Evolutionary conservation across 2,329 filamentous ascomycete species (phyloP).

Genomic region (Xylaria sp.): DNA sequence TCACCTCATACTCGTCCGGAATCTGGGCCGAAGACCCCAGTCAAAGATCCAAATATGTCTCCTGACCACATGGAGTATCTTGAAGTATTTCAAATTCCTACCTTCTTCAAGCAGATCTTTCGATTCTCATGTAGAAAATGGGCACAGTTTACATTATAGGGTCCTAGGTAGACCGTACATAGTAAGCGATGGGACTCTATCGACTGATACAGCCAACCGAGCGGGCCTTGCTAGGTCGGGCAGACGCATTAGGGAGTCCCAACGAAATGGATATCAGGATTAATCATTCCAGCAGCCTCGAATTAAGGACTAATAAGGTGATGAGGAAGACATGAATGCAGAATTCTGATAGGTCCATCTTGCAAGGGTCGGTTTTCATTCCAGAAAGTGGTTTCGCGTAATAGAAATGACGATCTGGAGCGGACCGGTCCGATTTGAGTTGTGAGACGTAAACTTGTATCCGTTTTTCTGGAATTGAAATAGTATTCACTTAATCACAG

Average conservation of each 20-base stretch:
- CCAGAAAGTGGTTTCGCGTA: background rate
- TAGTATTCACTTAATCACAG: background rate
- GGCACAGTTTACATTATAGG: background rate
- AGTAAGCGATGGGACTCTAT: conserved; percentile 17
- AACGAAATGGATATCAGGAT: background rate
- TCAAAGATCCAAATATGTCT: background rate
- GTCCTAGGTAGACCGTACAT: background rate
- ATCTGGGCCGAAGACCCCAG: background rate
- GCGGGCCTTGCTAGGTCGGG: background rate
- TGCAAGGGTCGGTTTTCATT: background rate
- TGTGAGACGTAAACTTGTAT: background rate
- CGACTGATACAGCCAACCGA: background rate
- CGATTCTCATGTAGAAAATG: conserved; percentile 3
- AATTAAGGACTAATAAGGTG: background rate
- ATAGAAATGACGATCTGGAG: background rate
- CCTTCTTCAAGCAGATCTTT: conserved; percentile 4
- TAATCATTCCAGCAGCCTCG: background rate
- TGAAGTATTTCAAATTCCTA: conserved; percentile 9
- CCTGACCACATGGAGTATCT: conserved; percentile 4
- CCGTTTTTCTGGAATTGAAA: background rate
- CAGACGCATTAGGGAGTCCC: background rate
- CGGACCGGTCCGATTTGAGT: no score
- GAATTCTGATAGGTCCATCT: background rate
- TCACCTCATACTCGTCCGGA: background rate
- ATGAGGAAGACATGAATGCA: background rate